Base-by-base conservation (phyloP, 306 rosid genomes). In the Lagenaria siceraria region DNA sequence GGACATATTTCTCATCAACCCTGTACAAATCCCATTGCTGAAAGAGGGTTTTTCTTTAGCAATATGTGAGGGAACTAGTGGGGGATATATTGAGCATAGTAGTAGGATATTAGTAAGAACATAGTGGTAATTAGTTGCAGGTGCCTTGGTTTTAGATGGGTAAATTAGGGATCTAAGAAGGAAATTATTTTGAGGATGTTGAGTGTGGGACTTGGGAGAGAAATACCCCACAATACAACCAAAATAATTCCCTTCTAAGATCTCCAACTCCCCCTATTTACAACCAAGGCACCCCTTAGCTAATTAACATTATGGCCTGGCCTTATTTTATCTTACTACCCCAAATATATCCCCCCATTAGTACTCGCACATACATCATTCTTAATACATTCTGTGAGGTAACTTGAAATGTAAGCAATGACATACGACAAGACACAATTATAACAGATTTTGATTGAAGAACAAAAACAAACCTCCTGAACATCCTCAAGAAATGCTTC, bases 401-500 rank as follows among this genome's bases (percentile, higher is more conserved):
- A 48, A 71, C 76, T 15, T 48, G 17, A 71, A 48, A 49, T 49
- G 42, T 17, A 71, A 48, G 38, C 56, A 70, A 46, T 48, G 59
- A 27, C 38, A 25, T 49, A 42, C 60, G 7, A 27, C 58, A 48
- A 12, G 24, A 49, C 12, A 12, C 14, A 12, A 49, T n/a, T 42
- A 46, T 55, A 77, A 73, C 36, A 42, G 71, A 76, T 80, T 19
- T 19, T 72, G 15, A 65, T 31, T 77, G 75, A 68, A 77, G 60
- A 66, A 84, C 63, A 66, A 82, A 38, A 46, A 83, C 87, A 74
- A 40, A 96, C 99, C 99, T 96, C 96, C 7, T 83, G 86, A 56
- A 96, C 97, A 84, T 96, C 99, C 90, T 96, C 98, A 61, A 87
- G 86, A 85, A 96, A 96, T 77, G 97, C 91, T 82, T 92, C 97